Evolutionary conservation across 148 eudicot species (phyloP), one percentile per base, ranked within the genome.

Genomic region (Camellia sinensis): DNA sequence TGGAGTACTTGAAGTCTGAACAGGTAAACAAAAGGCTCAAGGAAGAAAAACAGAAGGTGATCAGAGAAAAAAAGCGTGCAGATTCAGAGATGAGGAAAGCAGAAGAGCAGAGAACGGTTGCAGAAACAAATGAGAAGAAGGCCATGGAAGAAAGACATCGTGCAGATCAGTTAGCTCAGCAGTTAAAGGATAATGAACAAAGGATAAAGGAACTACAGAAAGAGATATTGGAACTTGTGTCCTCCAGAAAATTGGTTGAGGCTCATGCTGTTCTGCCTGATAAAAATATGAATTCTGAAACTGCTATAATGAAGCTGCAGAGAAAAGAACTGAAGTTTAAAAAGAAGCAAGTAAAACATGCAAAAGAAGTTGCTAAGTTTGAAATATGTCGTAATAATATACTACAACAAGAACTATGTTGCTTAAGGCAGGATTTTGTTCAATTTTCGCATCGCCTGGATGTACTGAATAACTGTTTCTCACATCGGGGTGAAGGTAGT

Each of bases 291-390:
- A 78, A 78, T 68, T 77, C 83, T 67, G 86, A 86, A 67, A 67
- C 75, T 72, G 86, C 86, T 53, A 72, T 84, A 82, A 48, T 86
- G 67, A 89, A 81, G 83, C 81, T 92, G 73, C 84, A 93, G 79
- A 87, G 77, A 78, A 88, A 93, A 75, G 89, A 91, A 74, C 78
- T 94, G 83, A 90, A 90, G 80, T 87, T 96, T 75, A 92, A 89
- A 86, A 92, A 87, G 84, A 83, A 82, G 87, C 87, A 89, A 71
- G 86, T 85, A 66, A 92, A 92, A 90, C 97, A 92, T 90, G 89
- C 90, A 75, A 96, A 91, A 82, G 84, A 92, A 87, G 95, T 89
- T 54, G 81, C 89, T 15, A 86, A 86, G 83, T 76, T 89, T 52
- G 97, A 93, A 85, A 87, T 85, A 63, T 75, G 60, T 66, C 90